Conservation (phyloP, 208 protist genomes). For the Phytomonas francai region DNA sequence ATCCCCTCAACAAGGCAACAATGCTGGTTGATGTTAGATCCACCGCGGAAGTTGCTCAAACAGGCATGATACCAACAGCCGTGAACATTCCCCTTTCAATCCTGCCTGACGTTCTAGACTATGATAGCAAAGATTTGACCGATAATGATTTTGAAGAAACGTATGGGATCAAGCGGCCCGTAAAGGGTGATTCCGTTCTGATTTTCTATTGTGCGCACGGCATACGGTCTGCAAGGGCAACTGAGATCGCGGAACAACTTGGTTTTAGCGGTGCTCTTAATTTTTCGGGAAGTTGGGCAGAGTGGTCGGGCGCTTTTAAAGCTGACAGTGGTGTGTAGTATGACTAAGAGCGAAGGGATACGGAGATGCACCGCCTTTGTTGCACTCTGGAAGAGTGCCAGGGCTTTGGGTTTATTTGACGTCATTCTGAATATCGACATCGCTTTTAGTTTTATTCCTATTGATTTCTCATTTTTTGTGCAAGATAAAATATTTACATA, state of each 20-base stretch:
- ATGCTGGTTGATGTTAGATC: slow-evolving; percentile 70
- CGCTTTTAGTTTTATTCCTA: background rate
- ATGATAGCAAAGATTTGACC: slow-evolving; percentile 21
- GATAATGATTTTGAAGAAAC: slow-evolving; percentile 43
- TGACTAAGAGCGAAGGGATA: background rate
- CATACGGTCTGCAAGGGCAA: slow-evolving; percentile 50
- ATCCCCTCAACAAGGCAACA: slow-evolving; percentile 18
- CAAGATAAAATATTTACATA: background rate
- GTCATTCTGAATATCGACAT: background rate
- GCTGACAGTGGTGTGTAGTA: background rate
- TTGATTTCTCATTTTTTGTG: slow-evolving; percentile 2
- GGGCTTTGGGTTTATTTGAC: background rate
- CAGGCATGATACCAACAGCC: slow-evolving; percentile 59
- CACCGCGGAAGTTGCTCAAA: slow-evolving; percentile 52
- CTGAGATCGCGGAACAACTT: slow-evolving; percentile 50
- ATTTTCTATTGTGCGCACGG: slow-evolving; percentile 76
- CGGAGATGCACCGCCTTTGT: background rate
- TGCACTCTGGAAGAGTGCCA: background rate
- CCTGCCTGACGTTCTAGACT: slow-evolving; percentile 35
- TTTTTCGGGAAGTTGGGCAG: slow-evolving; percentile 56
- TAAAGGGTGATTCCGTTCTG: slow-evolving; percentile 28
- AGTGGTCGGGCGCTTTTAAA: slow-evolving; percentile 29
- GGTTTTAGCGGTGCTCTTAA: slow-evolving; percentile 43
- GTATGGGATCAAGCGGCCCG: slow-evolving; percentile 37
- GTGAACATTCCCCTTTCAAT: slow-evolving; percentile 62